phyloP scores from a whole-genome alignment of 768 basidiomycete species.

The Boletales sp. region DNA sequence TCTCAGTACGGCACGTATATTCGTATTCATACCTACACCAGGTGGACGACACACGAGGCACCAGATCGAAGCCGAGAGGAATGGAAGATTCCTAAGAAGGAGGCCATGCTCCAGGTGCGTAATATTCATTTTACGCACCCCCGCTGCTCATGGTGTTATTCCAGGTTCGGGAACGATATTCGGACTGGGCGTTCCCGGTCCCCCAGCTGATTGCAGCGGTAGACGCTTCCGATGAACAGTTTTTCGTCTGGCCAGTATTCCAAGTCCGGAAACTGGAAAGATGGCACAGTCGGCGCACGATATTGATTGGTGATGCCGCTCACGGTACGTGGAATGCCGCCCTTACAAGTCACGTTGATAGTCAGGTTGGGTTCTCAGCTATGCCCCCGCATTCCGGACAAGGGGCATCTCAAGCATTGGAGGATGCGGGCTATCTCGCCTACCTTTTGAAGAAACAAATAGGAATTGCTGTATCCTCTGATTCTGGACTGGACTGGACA shows the following conservation, averaged over 20 bases:
- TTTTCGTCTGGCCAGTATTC: constrained; percentile 29
- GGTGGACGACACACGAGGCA: constrained; percentile 30
- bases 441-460: constrained; percentile 21
- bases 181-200: constrained; percentile 26
- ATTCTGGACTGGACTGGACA: constrained; percentile 11
- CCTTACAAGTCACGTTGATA: background rate
- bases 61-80: constrained; percentile 25
- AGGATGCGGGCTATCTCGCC: constrained; percentile 30
- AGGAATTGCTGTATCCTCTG: background rate
- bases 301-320: constrained; percentile 32
- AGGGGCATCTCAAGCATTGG: constrained; percentile 30
- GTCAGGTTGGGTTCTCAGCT: constrained; percentile 9
- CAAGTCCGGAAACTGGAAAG: constrained; percentile 20
- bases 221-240: constrained; percentile 10
- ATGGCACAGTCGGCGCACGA: constrained; percentile 23
- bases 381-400: constrained; percentile 32
- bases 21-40: constrained; percentile 1
- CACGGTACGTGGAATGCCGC: constrained; percentile 20
- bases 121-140: background rate
- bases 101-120: constrained; percentile 17
- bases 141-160: background rate
- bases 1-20: background rate
- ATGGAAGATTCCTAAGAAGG: constrained; percentile 23
- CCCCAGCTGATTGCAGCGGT: constrained; percentile 23
- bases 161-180: constrained; percentile 26